Percentiles rank a stretch among this genome's conserved stretches.
Evolutionary conservation across 352 stramenopile species (phyloP).

Genomic region (Phytophthora uliginosa): DNA sequence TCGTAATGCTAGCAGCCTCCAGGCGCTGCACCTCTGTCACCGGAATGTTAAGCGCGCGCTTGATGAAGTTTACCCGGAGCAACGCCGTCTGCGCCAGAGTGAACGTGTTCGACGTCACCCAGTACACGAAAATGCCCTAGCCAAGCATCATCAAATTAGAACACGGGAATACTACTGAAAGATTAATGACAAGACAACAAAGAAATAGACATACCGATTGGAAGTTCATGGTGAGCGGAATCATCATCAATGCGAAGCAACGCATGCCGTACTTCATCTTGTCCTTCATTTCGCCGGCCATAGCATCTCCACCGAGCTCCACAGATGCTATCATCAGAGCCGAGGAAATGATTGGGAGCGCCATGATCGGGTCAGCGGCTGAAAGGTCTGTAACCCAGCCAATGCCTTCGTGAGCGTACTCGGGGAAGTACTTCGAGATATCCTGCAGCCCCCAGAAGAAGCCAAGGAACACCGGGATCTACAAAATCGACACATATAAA

Average conservation of each 20-base stretch:
- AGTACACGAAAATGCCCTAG: slow-evolving; percentile 89
- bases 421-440: slow-evolving; percentile 84
- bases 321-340: slow-evolving; percentile 83
- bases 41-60: slow-evolving; percentile 66
- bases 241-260: slow-evolving; percentile 70
- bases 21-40: slow-evolving; percentile 53
- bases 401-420: slow-evolving; percentile 78
- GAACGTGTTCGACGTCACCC: slow-evolving; percentile 88
- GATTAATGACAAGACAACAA: background rate
- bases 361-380: slow-evolving; percentile 72
- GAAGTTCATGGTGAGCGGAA: slow-evolving; percentile 88
- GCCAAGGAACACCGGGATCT: slow-evolving; percentile 88
- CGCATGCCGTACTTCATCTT: slow-evolving; percentile 88
- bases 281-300: slow-evolving; percentile 69
- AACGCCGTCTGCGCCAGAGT: slow-evolving; percentile 72
- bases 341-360: slow-evolving; percentile 84
- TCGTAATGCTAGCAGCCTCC: slow-evolving; percentile 37
- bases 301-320: slow-evolving; percentile 76
- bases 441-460: slow-evolving; percentile 90
- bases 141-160: background rate
- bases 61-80: slow-evolving; percentile 67
- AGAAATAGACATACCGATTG: slow-evolving; percentile 60
- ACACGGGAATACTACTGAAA: background rate
- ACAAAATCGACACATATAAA: background rate
- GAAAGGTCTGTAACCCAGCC: slow-evolving; percentile 90